Conservation (phyloP, 2,329 filamentous ascomycete species). For the Colletotrichum somersetense region DNA sequence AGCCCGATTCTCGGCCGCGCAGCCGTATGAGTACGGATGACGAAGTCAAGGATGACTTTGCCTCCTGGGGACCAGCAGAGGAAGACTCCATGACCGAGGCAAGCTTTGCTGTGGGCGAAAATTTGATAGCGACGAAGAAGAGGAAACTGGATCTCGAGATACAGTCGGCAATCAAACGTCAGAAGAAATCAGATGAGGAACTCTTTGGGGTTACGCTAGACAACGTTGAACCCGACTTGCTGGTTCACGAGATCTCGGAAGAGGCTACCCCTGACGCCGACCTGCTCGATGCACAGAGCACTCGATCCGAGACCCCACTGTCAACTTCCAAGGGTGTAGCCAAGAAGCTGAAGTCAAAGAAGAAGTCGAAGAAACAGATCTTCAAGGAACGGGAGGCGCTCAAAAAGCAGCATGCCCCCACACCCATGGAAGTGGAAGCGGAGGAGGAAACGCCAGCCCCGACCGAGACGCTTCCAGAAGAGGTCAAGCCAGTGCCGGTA, state of each 20-base stretch:
- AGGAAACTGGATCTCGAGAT: slow-evolving; percentile 80
- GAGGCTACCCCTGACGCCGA: slow-evolving; percentile 65
- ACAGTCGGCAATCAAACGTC: slow-evolving; percentile 79
- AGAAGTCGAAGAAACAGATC: slow-evolving; percentile 83
- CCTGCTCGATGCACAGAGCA: slow-evolving; percentile 58
- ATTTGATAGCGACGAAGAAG: slow-evolving; percentile 68
- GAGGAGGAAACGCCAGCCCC: slow-evolving; percentile 44
- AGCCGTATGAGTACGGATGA: slow-evolving; percentile 77
- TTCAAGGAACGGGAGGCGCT: slow-evolving; percentile 75
- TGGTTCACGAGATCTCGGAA: slow-evolving; percentile 61
- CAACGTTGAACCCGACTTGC: slow-evolving; percentile 64
- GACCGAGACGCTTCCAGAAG: slow-evolving; percentile 49
- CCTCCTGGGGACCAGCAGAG: slow-evolving; percentile 63
- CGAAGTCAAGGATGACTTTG: slow-evolving; percentile 61
- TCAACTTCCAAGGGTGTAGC: slow-evolving; percentile 64
- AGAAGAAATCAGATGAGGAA: slow-evolving; percentile 84
- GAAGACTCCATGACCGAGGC: slow-evolving; percentile 79
- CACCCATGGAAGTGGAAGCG: slow-evolving; percentile 48
- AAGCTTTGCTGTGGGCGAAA: slow-evolving; percentile 75
- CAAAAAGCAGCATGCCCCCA: slow-evolving; percentile 66
- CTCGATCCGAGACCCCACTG: slow-evolving; percentile 62
- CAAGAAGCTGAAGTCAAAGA: slow-evolving; percentile 74
- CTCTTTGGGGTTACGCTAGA: slow-evolving; percentile 75
- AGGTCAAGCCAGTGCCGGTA: slow-evolving; percentile 49
- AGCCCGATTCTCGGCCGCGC: slow-evolving; percentile 83